phyloP scores from a whole-genome alignment of 768 basidiomycete species.

The Amylocystis lapponica region DNA sequence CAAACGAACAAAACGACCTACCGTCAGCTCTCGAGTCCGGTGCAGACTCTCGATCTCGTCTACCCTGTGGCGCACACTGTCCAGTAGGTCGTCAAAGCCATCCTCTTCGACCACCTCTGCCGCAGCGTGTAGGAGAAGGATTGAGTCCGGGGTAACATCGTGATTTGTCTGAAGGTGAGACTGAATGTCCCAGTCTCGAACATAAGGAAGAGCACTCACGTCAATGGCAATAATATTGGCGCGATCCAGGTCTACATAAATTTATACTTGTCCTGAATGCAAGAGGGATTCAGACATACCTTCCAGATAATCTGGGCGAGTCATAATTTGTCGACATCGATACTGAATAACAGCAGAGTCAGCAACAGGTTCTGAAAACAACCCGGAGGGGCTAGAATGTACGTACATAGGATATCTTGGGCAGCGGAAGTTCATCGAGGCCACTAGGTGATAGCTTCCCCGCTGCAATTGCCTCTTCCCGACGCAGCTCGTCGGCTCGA shows the following conservation, averaged over 20 bases:
- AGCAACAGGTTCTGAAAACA: constrained; percentile 2
- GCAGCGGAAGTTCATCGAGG: constrained; percentile 46
- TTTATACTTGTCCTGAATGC: not conserved
- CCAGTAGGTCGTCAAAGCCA: constrained; percentile 74
- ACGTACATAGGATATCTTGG: constrained; percentile 56
- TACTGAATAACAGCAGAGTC: constrained; percentile 37
- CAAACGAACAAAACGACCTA: constrained; percentile 27
- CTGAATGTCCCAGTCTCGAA: not conserved
- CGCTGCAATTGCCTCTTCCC: constrained; percentile 33
- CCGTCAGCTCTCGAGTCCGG: constrained; percentile 71
- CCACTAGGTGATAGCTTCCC: constrained; percentile 29
- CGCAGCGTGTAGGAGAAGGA: constrained; percentile 69
- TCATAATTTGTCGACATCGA: constrained; percentile 77
- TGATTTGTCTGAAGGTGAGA: constrained; percentile 49
- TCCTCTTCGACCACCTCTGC: constrained; percentile 64
- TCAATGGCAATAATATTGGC: constrained; percentile 76
- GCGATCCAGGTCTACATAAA: constrained; percentile 51
- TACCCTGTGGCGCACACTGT: constrained; percentile 67
- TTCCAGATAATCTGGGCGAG: constrained; percentile 76
- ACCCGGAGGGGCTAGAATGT: constrained; percentile 7
- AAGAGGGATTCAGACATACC: constrained; percentile 34
- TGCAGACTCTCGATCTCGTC: constrained; percentile 87
- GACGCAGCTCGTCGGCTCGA: constrained; percentile 41
- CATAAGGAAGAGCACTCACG: constrained; percentile 33
- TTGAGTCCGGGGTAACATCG: constrained; percentile 76